Evolutionary conservation across 1,139 yeast species (phyloP).

Genomic region (Geotrichum klebahnii): DNA sequence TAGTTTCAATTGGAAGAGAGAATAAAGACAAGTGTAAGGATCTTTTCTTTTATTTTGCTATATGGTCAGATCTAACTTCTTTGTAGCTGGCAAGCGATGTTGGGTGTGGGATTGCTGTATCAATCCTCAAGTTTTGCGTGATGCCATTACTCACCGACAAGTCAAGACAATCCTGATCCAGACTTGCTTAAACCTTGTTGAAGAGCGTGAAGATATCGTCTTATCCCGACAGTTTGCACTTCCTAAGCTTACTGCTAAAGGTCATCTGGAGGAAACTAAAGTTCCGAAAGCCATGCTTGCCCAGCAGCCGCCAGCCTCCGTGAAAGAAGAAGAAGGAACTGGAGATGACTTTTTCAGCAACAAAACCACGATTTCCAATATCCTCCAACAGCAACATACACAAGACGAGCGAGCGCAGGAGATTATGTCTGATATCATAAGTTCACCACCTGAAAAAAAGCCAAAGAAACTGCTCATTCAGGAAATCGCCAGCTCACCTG

Average conservation of each 20-base stretch:
- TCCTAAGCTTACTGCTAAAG: conserved; percentile 37
- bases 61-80: neutral
- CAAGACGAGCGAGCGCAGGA: conserved; percentile 3
- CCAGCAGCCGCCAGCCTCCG: conserved; percentile 3
- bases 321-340: neutral
- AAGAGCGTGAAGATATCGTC: conserved; percentile 29
- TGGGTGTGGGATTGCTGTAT: conserved; percentile 67
- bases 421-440: neutral
- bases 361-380: neutral
- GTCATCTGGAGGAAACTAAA: conserved; percentile 30
- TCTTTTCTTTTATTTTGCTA: neutral
- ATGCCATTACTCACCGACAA: conserved; percentile 54
- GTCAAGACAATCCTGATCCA: conserved; percentile 61
- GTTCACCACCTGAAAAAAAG: neutral
- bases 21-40: conserved; percentile 51
- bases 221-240: conserved; percentile 30
- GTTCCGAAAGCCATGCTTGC: conserved; percentile 20
- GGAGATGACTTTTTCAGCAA: conserved; percentile 1
- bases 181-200: conserved; percentile 38
- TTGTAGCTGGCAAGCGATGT: conserved; percentile 53
- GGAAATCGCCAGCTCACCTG: conserved; percentile 6
- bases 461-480: conserved; percentile 11
- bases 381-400: conserved; percentile 15
- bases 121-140: conserved; percentile 35
- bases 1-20: conserved; percentile 53